Conservation (phyloP, 345 rosid species). For the Turritis glabra region DNA sequence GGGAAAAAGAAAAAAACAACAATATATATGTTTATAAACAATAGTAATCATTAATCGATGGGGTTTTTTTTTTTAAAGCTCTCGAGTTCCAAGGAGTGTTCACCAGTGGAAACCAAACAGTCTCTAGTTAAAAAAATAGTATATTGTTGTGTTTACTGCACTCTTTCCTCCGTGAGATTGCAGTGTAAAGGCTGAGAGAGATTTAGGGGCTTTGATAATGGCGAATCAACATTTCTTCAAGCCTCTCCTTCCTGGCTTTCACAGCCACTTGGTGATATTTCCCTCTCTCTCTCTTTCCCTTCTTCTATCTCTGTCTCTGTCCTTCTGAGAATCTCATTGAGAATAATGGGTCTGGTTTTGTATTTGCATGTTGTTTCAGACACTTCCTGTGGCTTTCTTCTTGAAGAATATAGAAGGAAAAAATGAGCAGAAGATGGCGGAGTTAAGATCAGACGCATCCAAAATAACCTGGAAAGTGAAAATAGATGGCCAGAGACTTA, state of each 20-base stretch:
- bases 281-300: background rate
- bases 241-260: conserved; percentile 31
- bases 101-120: conserved; percentile 6
- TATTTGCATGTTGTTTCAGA: conserved; percentile 25
- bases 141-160: background rate
- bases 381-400: conserved; percentile 25
- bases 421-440: background rate
- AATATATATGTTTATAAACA: background rate
- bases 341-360: background rate
- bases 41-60: background rate
- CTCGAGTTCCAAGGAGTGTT: background rate
- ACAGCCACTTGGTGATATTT: conserved; percentile 17
- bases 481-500: conserved; percentile 25
- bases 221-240: conserved; percentile 25
- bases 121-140: background rate
- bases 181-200: background rate
- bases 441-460: conserved; percentile 29
- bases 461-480: conserved; percentile 23
- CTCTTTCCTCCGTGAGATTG: background rate
- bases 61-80: background rate
- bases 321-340: background rate
- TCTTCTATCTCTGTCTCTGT: background rate
- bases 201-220: background rate
- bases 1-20: too few species aligned
- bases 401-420: background rate